Evolutionary conservation across 495 filamentous ascomycete species (phyloP).

Genomic region (Umbilicaria muhlenbergii): DNA sequence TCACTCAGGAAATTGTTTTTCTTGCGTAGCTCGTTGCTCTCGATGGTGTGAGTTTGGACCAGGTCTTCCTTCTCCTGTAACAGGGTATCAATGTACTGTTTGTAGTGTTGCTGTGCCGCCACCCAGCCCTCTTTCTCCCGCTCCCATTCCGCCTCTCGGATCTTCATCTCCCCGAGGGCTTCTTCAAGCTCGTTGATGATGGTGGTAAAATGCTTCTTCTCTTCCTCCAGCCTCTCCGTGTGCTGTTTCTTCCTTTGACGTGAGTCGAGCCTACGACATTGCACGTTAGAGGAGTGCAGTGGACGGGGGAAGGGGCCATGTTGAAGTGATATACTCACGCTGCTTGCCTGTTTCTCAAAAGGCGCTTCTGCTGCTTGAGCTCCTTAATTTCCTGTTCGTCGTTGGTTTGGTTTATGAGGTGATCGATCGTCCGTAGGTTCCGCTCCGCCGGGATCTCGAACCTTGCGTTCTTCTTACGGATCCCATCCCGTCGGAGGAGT

Average conservation of each 20-base stretch:
- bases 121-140: slow-evolving; percentile 52
- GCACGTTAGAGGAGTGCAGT: slow-evolving; percentile 25
- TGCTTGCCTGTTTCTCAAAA: slow-evolving; percentile 88
- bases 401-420: slow-evolving; percentile 64
- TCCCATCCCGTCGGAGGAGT: slow-evolving; percentile 67
- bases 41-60: slow-evolving; percentile 75
- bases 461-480: slow-evolving; percentile 98
- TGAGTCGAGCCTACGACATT: slow-evolving; percentile 60
- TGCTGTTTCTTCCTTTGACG: slow-evolving; percentile 98
- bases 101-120: slow-evolving; percentile 50
- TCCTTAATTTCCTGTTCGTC: slow-evolving; percentile 96
- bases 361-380: slow-evolving; percentile 92
- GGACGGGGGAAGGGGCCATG: slow-evolving; percentile 4
- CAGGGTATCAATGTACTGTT: slow-evolving; percentile 59
- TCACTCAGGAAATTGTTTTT: slow-evolving; percentile 81
- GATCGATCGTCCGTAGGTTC: slow-evolving; percentile 88
- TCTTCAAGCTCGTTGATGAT: slow-evolving; percentile 68
- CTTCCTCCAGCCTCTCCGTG: slow-evolving; percentile 90
- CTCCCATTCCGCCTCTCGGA: slow-evolving; percentile 44
- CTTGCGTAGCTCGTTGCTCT: slow-evolving; percentile 90
- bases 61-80: slow-evolving; percentile 84
- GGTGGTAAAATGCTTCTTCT: slow-evolving; percentile 78
- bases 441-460: slow-evolving; percentile 95
- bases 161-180: slow-evolving; percentile 40
- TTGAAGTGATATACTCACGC: slow-evolving; percentile 46